Percentiles rank a stretch among this genome's conserved stretches.
Evolutionary conservation across 1,284 basidiomycete species (phyloP).

Genomic region (Malassezia globosa): DNA sequence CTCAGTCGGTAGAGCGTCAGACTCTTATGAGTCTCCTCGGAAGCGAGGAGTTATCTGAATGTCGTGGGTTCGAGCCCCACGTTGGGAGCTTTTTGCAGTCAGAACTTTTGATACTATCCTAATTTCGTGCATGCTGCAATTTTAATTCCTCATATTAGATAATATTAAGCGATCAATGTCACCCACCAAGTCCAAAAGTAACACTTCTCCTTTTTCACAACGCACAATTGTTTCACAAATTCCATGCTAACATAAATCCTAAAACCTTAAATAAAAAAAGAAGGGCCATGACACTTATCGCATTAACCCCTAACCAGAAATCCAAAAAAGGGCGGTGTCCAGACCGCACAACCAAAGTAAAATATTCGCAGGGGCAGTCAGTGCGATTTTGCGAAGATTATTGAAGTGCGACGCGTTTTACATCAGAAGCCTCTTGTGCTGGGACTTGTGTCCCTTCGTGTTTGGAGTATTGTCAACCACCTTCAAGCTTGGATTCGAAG

Average conservation of each 20-base stretch:
- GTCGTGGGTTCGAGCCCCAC: constrained; percentile 46
- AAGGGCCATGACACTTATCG: not conserved
- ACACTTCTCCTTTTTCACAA: no score
- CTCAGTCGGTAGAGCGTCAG: constrained; percentile 48
- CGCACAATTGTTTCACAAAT: not conserved
- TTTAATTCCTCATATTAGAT: no score
- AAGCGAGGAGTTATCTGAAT: constrained; percentile 31
- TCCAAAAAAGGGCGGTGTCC: not conserved
- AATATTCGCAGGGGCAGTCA: not conserved
- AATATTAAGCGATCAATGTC: no score
- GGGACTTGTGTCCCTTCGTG: not conserved
- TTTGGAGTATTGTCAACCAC: not conserved
- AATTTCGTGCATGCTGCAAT: no score
- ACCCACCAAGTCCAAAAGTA: no score
- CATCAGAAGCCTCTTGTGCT: not conserved
- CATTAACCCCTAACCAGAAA: not conserved
- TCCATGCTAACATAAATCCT: not conserved
- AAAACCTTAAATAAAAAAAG: no score
- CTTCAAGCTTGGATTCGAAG: not conserved
- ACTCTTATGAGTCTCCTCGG: constrained; percentile 35
- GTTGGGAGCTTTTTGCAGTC: constrained; percentile 33
- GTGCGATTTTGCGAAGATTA: not conserved
- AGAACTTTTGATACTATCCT: no score
- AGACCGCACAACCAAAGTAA: not conserved
- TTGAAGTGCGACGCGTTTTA: not conserved